These are phyloP conservation scores for Blastomyces gilchristii DNA, from an alignment of 2,329 filamentous ascomycete genomes.

Conservation along the genomic window DNA sequence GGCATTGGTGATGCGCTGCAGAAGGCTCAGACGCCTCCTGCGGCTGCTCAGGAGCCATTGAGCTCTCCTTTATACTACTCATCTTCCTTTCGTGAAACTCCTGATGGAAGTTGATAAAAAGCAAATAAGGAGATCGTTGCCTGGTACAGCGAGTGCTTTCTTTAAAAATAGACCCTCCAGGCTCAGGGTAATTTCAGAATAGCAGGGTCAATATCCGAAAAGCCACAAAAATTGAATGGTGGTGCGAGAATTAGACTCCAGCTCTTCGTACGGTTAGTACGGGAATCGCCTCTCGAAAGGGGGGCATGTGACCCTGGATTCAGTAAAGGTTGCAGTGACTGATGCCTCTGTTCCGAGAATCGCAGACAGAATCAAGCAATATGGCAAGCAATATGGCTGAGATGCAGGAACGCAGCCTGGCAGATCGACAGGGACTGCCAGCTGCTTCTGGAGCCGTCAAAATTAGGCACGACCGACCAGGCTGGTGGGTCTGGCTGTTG, in stretches of 20 bases:
- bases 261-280: neutral
- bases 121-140: neutral
- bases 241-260: neutral
- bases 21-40: neutral
- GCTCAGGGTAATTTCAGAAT: neutral
- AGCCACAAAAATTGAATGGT: neutral
- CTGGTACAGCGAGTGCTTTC: neutral
- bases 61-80: constrained; percentile 3
- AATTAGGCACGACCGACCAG: neutral
- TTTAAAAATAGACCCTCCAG: neutral
- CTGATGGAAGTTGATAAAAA: neutral
- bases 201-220: neutral
- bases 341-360: neutral
- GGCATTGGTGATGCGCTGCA: neutral
- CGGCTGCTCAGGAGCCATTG: neutral
- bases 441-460: neutral
- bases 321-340: neutral
- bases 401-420: neutral
- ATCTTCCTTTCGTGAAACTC: neutral
- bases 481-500: neutral
- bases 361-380: neutral
- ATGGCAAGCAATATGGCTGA: neutral
- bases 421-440: neutral
- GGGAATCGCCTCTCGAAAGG: neutral
- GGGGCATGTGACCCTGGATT: neutral